phyloP scores from a whole-genome alignment of 1,284 basidiomycete species.

The Ceratobasidium theobromae region DNA sequence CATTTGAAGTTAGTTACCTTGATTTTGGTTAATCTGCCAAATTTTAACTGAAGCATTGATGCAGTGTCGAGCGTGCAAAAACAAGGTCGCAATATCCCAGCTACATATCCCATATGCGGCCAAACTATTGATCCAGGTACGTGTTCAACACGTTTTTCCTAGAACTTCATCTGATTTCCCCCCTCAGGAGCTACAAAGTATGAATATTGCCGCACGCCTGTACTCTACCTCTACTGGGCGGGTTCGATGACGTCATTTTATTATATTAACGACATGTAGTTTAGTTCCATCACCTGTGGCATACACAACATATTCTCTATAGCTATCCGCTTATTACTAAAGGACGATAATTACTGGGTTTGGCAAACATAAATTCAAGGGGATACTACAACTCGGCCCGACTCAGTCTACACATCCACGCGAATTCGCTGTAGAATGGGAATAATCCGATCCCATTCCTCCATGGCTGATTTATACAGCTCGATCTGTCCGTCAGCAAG shows the following conservation, averaged over 20 bases:
- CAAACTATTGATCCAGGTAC: slow-evolving; percentile 87
- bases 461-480: slow-evolving; percentile 82
- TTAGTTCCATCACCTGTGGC: no score
- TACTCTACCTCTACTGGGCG: slow-evolving; percentile 82
- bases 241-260: slow-evolving; percentile 5
- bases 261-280: not conserved
- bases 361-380: not conserved
- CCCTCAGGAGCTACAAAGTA: slow-evolving; percentile 80
- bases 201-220: slow-evolving; percentile 85
- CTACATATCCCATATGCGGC: slow-evolving; percentile 90
- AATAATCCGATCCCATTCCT: slow-evolving; percentile 91
- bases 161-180: slow-evolving; percentile 13
- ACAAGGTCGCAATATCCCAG: slow-evolving; percentile 91
- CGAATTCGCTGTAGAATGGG: slow-evolving; percentile 83
- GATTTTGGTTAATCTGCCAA: not conserved
- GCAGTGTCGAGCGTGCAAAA: slow-evolving; percentile 84
- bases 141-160: slow-evolving; percentile 35
- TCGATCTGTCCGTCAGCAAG: slow-evolving; percentile 94
- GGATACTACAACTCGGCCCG: no score
- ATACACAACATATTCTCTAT: no score
- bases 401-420: slow-evolving; percentile 63
- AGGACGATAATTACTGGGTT: no score
- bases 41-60: not conserved
- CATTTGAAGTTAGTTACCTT: slow-evolving; percentile 58
- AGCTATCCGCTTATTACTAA: no score